These are phyloP conservation scores for Syncephalastrum sp. DNA, from an alignment of 371 early-diverging fungal species.

Conservation along the genomic window DNA sequence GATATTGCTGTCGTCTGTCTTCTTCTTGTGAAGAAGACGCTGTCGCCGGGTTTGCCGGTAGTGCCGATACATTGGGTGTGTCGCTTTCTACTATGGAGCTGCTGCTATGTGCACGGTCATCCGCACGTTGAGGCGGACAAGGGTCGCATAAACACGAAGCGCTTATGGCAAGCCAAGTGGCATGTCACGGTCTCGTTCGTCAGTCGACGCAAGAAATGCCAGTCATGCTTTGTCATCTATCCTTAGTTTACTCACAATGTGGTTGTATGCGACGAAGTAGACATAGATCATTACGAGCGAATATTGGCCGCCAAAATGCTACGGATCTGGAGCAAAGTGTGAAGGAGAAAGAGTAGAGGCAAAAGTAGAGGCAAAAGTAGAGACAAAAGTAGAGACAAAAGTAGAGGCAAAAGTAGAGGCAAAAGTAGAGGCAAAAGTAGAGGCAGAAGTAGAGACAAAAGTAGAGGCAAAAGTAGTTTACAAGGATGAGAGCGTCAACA, in stretches of 20 bases:
- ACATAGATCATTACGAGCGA: slow-evolving; percentile 22
- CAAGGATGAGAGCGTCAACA: slow-evolving; percentile 20
- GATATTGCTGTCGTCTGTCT: too few relatives aligned
- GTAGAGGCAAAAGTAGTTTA: slow-evolving; percentile 13
- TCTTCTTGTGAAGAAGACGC: too few relatives aligned
- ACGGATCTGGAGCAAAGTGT: slow-evolving; percentile 19
- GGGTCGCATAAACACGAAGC: slow-evolving; percentile 48
- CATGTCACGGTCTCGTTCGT: slow-evolving; percentile 29
- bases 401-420: slow-evolving; percentile 10
- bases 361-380: too few relatives aligned
- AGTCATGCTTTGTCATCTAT: slow-evolving; percentile 48
- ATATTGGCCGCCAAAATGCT: slow-evolving; percentile 21
- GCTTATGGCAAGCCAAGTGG: slow-evolving; percentile 50
- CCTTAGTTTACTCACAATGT: slow-evolving; percentile 45
- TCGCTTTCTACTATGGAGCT: slow-evolving; percentile 12
- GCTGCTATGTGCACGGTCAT: slow-evolving; percentile 48
- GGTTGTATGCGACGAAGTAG: slow-evolving; percentile 12
- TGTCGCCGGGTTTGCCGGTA: not conserved
- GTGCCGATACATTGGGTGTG: slow-evolving; percentile 13
- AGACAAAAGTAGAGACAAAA: too few relatives aligned
- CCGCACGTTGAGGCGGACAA: slow-evolving; percentile 40
- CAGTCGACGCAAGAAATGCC: slow-evolving; percentile 22
- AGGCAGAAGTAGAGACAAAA: slow-evolving; percentile 12
- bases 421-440: too few relatives aligned
- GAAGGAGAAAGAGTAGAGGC: too few relatives aligned